Evolutionary conservation across 441 rosid species (phyloP).

Genomic region (Erodium moschatum): DNA sequence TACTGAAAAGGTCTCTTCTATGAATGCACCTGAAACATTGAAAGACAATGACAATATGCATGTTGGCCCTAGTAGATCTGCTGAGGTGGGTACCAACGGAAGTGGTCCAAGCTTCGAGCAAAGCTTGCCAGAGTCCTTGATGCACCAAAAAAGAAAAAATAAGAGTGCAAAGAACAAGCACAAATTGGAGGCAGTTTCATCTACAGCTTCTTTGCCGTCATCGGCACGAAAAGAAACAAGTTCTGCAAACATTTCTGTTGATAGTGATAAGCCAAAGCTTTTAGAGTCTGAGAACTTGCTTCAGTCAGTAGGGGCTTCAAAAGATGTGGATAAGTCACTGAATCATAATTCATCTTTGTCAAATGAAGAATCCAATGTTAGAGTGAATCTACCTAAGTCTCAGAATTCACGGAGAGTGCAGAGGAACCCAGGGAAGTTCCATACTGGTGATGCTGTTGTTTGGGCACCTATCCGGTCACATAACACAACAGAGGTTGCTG

Average conservation of each 20-base stretch:
- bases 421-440: constrained; percentile 52
- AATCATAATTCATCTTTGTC: constrained; percentile 38
- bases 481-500: constrained; percentile 48
- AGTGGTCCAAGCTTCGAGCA: constrained; percentile 29
- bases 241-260: constrained; percentile 26
- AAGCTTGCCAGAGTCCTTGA: constrained; percentile 28
- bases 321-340: constrained; percentile 37
- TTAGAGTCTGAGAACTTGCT: constrained; percentile 30
- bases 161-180: constrained; percentile 56
- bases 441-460: constrained; percentile 46
- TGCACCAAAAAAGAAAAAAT: constrained; percentile 44
- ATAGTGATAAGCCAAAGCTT: constrained; percentile 30
- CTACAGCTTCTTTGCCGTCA: constrained; percentile 27
- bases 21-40: constrained; percentile 26
- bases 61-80: constrained; percentile 26
- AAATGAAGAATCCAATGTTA: constrained; percentile 48
- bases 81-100: constrained; percentile 31
- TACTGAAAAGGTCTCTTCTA: constrained; percentile 31
- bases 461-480: constrained; percentile 87
- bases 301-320: constrained; percentile 26
- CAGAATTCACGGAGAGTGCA: constrained; percentile 56
- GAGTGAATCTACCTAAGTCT: constrained; percentile 52
- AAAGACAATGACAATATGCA: constrained; percentile 26
- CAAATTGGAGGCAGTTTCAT: constrained; percentile 47
- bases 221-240: constrained; percentile 31